Conservation (phyloP, 176 grass and related monocot species). For the Oryza nivara region DNA sequence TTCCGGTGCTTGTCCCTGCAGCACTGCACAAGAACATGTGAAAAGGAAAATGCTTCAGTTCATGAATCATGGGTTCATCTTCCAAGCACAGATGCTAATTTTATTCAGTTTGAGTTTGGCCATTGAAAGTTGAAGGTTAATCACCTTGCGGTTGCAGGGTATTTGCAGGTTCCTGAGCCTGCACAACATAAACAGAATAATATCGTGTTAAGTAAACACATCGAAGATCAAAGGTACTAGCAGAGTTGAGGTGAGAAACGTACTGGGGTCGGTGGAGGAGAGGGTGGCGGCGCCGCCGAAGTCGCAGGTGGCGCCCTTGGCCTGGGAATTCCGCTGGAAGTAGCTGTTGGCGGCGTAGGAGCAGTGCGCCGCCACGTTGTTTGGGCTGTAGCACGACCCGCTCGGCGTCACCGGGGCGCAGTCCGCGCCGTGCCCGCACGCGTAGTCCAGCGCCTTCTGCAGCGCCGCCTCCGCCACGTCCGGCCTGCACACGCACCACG, state of each 20-base stretch:
- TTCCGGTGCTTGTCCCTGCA: slow-evolving; percentile 39
- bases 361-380: slow-evolving; percentile 54
- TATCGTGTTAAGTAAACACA: not conserved
- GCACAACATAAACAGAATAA: not conserved
- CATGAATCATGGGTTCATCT: not conserved
- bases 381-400: slow-evolving; percentile 58
- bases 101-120: not conserved
- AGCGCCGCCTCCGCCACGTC: slow-evolving; percentile 43
- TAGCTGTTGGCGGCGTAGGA: slow-evolving; percentile 83
- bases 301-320: slow-evolving; percentile 64
- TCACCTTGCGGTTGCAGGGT: slow-evolving; percentile 58
- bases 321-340: slow-evolving; percentile 62
- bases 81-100: not conserved
- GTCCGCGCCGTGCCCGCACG: slow-evolving; percentile 72
- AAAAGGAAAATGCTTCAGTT: not conserved
- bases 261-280: slow-evolving; percentile 63
- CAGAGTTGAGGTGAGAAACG: not conserved
- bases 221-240: not conserved
- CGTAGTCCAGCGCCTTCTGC: slow-evolving; percentile 66
- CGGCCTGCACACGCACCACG: slow-evolving; percentile 62
- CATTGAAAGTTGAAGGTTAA: not conserved
- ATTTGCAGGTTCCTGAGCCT: slow-evolving; percentile 60
- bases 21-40: not conserved
- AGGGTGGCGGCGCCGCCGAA: slow-evolving; percentile 63
- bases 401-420: slow-evolving; percentile 48